Conservation (phyloP, 257 asterid species). For the Plectranthus barbatus region DNA sequence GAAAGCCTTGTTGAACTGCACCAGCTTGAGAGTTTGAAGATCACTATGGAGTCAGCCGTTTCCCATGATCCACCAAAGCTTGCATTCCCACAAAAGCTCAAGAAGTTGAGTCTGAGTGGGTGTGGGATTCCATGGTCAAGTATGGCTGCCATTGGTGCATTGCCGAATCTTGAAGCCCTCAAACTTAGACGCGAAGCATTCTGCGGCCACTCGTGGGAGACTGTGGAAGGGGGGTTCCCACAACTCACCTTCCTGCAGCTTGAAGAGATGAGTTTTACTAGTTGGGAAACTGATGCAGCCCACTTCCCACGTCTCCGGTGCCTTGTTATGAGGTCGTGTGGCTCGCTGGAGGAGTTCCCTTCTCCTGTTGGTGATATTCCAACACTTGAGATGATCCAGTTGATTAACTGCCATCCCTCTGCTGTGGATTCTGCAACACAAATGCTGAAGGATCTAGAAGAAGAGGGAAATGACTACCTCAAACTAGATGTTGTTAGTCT, state of each 20-base stretch:
- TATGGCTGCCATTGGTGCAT: constrained; percentile 2
- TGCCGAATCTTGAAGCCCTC: constrained; percentile 15
- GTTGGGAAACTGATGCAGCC: not conserved
- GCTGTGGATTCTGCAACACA: not conserved
- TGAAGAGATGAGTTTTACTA: not conserved
- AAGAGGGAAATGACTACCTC: not conserved
- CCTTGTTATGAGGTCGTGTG: not conserved
- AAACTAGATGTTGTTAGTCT: too few relatives aligned
- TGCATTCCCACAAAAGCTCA: not conserved
- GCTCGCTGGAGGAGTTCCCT: not conserved
- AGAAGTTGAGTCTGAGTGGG: not conserved
- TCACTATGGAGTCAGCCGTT: not conserved
- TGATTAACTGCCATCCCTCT: too few relatives aligned
- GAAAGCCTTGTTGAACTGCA: constrained; percentile 1
- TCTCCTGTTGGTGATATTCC: not conserved
- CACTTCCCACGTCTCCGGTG: constrained; percentile 10
- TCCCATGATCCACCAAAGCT: not conserved
- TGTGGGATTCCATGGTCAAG: not conserved
- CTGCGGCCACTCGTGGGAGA: not conserved
- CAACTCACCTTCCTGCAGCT: not conserved
- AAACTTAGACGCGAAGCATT: not conserved
- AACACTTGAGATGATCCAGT: not conserved
- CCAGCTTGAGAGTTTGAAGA: constrained; percentile 5
- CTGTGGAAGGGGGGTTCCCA: not conserved
- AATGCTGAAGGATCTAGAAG: not conserved